Conservation (phyloP, 2,329 filamentous ascomycete genomes). For the Aureobasidium sp. region DNA sequence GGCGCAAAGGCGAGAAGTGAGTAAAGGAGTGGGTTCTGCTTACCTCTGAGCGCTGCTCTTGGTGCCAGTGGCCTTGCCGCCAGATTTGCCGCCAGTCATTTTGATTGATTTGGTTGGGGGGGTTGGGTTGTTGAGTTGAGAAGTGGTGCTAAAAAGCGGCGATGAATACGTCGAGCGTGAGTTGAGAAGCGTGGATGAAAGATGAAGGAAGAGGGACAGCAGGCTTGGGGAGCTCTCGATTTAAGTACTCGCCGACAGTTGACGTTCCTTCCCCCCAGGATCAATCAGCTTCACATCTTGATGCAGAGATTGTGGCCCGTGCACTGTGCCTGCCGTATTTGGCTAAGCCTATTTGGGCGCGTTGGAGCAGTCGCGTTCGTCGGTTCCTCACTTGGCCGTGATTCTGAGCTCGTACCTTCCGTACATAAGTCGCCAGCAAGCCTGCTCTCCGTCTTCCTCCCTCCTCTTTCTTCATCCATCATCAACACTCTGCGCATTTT, state of each 20-base stretch:
- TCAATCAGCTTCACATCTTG: slow-evolving; percentile 4
- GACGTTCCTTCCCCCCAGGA: slow-evolving; percentile 13
- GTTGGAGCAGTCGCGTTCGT: not conserved
- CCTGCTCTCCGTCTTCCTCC: slow-evolving; percentile 17
- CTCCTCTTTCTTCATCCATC: slow-evolving; percentile 29
- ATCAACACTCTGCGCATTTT: slow-evolving; percentile 24
- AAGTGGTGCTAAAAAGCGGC: slow-evolving; percentile 20
- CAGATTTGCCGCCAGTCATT: slow-evolving; percentile 99
- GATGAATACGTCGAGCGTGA: slow-evolving; percentile 25
- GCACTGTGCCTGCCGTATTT: not conserved
- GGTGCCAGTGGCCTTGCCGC: slow-evolving; percentile 97
- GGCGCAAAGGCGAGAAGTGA: slow-evolving; percentile 18
- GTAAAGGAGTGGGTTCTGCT: slow-evolving; percentile 41
- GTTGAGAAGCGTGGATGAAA: slow-evolving; percentile 31
- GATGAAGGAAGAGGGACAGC: slow-evolving; percentile 28
- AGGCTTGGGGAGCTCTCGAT: slow-evolving; percentile 18
- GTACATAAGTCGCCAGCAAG: slow-evolving; percentile 16
- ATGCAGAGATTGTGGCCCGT: not conserved
- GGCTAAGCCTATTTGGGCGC: not conserved
- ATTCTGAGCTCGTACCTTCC: not conserved
- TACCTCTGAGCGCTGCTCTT: slow-evolving; percentile 97
- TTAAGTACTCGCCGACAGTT: slow-evolving; percentile 15
- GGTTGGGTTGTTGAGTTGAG: slow-evolving; percentile 24
- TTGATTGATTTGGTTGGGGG: slow-evolving; percentile 52
- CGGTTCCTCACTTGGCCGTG: not conserved